Base-by-base conservation (phyloP, 805 yeast genomes). In the Saturnispora ahearnii region DNA sequence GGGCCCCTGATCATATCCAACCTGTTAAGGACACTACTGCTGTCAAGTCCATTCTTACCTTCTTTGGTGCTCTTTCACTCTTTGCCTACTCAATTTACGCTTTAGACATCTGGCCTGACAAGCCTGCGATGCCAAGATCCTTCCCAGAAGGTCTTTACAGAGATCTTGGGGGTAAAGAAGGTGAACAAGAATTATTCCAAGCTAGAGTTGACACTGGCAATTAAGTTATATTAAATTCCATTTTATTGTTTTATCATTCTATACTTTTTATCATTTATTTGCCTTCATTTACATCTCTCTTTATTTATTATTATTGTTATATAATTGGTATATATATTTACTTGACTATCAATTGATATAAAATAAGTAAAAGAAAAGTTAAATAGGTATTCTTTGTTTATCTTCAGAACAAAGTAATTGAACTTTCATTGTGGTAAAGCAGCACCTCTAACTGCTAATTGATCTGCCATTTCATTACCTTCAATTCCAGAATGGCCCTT, bases 391-490 rank as follows among this genome's bases (percentile, higher is more conserved):
- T 26, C 9, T 1, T 6, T 6, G 29, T 26, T 26, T 26, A 26
- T 26, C 29, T 26, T 26, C 9, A 6, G 6, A 6, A 26, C 6
- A 26, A 26, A 26, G 9, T 26, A 26, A 8, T 26, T 26, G 9
- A 26, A 6, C 29, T 5, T 26, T 26, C 9, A 26, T 26, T 26
- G 9, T 8, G 29, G 29, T 72, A 13, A 82, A 82, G 22, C 24
- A 3, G 49, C 26, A 9, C 86, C 93, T n/a, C 55, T 47, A 50
- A 74, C 82, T 2, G 96, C 96, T 44, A 89, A 67, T 45, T 59
- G 60, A 61, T 89, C 96, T 0, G 96, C 96, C 59, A 62, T 70
- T 53, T 81, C 88, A 60, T 89, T 90, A 0, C 96, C 96, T 11
- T 59, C 62, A 34, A 69, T 65, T 1, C 87, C 90, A 15, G 71